These are phyloP conservation scores for Irpex lacteus DNA, from an alignment of 1,284 basidiomycete species.

Conservation along the genomic window DNA sequence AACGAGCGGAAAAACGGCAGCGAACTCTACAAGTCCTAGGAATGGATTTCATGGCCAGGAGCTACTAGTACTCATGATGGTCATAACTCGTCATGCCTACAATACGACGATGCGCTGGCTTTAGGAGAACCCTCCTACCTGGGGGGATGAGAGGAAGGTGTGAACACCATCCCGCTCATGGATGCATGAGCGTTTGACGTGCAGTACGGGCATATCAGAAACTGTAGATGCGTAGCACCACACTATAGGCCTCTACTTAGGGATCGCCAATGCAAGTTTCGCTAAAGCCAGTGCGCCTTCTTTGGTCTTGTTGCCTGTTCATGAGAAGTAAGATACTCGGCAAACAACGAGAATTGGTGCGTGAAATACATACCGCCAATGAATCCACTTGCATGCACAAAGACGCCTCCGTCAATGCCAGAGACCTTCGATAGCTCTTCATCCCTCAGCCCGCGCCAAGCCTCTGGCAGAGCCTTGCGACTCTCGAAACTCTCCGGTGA, in stretches of 20 bases:
- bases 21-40: too few species aligned
- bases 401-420: slow-evolving; percentile 84
- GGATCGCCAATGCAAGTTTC: slow-evolving; percentile 54
- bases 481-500: slow-evolving; percentile 85
- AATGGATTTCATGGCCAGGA: too few species aligned
- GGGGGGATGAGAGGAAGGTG: too few species aligned
- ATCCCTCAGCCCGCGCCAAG: slow-evolving; percentile 92
- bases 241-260: neutral
- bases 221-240: neutral
- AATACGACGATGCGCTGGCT: neutral
- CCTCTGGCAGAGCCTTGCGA: slow-evolving; percentile 89
- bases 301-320: slow-evolving; percentile 83
- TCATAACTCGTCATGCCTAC: neutral
- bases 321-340: neutral
- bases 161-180: too few species aligned
- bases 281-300: slow-evolving; percentile 87
- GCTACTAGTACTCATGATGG: too few species aligned
- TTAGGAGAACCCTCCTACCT: neutral
- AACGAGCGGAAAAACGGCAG: neutral
- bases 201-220: neutral
- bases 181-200: neutral
- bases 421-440: slow-evolving; percentile 71
- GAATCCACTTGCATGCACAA: slow-evolving; percentile 94
- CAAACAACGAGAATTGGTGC: neutral
- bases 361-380: slow-evolving; percentile 72